phyloP scores from a whole-genome alignment of 2,329 filamentous ascomycete species.

The Alternaria sp. region DNA sequence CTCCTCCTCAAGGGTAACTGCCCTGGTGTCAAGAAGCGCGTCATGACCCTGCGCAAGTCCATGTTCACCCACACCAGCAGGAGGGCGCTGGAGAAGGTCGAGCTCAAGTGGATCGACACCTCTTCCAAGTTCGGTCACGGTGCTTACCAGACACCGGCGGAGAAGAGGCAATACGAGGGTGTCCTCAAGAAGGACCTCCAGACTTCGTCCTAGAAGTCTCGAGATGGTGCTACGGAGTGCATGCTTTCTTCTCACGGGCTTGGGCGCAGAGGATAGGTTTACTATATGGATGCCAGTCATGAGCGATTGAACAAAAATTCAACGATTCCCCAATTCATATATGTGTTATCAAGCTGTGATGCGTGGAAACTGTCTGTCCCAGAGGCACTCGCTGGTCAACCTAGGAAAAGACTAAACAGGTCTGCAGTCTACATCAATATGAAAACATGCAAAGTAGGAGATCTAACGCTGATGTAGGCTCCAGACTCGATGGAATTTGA shows the following conservation, averaged over 20 bases:
- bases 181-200: slow-evolving; percentile 98
- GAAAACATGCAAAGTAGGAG: neutral
- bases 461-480: neutral
- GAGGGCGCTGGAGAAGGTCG: slow-evolving; percentile 97
- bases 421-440: neutral
- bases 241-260: slow-evolving; percentile 44
- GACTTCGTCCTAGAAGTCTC: slow-evolving; percentile 57
- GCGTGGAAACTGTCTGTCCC: neutral
- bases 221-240: slow-evolving; percentile 33
- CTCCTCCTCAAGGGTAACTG: slow-evolving; percentile 97
- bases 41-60: slow-evolving; percentile 98
- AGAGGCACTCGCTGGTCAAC: neutral
- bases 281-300: slow-evolving; percentile 39
- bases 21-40: slow-evolving; percentile 98
- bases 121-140: slow-evolving; percentile 99
- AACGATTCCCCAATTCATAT: slow-evolving; percentile 48
- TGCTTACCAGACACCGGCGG: slow-evolving; percentile 96
- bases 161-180: slow-evolving; percentile 98
- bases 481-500: neutral
- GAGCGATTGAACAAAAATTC: slow-evolving; percentile 44
- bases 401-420: neutral
- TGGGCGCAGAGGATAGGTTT: slow-evolving; percentile 48
- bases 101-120: slow-evolving; percentile 99
- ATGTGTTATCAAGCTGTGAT: neutral
- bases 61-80: slow-evolving; percentile 97